Percentiles rank a stretch among this genome's conserved stretches.
Conservation (phyloP, 805 yeast species). For the Zygoascus biomembranicola region DNA sequence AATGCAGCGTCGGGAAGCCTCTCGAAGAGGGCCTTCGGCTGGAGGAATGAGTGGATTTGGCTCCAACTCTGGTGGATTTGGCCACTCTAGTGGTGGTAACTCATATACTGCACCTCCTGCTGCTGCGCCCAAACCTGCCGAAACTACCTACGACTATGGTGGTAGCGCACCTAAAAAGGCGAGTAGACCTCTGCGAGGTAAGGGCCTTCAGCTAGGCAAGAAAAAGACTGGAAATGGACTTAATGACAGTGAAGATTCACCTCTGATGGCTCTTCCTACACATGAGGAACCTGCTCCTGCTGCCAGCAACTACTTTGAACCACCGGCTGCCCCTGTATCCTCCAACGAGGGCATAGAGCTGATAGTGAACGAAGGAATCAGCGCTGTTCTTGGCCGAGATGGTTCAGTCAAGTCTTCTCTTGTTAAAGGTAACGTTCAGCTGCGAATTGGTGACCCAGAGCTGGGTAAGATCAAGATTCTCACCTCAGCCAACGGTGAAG, state of each 20-base stretch:
- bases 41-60: conserved; percentile 19
- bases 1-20: conserved; percentile 45
- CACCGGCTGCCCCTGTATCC: conserved; percentile 17
- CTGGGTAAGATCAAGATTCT: conserved; percentile 59
- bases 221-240: conserved; percentile 20
- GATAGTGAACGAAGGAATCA: conserved; percentile 65
- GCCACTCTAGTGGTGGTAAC: conserved; percentile 1
- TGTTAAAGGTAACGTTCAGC: conserved; percentile 82
- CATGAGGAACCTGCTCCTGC: conserved; percentile 17
- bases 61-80: conserved; percentile 11
- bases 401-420: conserved; percentile 57
- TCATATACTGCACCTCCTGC: conserved; percentile 6
- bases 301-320: conserved; percentile 7
- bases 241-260: conserved; percentile 18
- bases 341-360: conserved; percentile 73
- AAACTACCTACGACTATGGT: conserved; percentile 15
- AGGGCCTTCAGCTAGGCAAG: conserved; percentile 75
- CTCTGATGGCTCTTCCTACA: conserved; percentile 26
- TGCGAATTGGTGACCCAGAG: conserved; percentile 73
- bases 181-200: conserved; percentile 42
- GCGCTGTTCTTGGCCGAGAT: conserved; percentile 75
- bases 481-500: conserved; percentile 41
- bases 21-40: conserved; percentile 26
- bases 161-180: conserved; percentile 9
- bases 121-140: not conserved